These are phyloP conservation scores for Salix dunnii DNA, from an alignment of 345 rosid species.

Conservation along the genomic window DNA sequence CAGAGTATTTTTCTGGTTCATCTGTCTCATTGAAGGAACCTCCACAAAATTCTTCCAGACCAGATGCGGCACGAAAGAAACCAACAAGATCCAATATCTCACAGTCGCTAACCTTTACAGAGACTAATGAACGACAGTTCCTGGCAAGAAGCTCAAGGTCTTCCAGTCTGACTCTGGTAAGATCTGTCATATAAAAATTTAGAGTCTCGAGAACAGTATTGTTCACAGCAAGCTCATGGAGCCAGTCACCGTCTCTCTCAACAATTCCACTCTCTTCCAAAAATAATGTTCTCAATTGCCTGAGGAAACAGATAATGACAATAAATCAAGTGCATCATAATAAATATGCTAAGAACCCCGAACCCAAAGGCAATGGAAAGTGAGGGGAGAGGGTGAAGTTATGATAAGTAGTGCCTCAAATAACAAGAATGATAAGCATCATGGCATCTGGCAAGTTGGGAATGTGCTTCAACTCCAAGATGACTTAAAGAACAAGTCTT, in stretches of 20 bases:
- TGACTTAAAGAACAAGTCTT: neutral
- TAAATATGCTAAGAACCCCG: neutral
- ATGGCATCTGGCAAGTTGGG: neutral
- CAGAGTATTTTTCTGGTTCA: conserved; percentile 44
- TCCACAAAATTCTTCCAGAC: conserved; percentile 87
- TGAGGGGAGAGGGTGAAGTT: neutral
- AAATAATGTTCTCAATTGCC: conserved; percentile 68
- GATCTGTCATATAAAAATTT: conserved; percentile 81
- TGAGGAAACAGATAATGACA: conserved; percentile 26
- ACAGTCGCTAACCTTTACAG: conserved; percentile 70
- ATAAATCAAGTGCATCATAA: neutral
- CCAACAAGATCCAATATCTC: conserved; percentile 69
- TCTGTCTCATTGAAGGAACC: conserved; percentile 54
- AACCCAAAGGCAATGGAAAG: neutral
- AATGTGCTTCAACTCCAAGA: neutral
- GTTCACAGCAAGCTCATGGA: conserved; percentile 73
- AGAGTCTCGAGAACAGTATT: conserved; percentile 71
- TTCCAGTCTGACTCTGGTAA: conserved; percentile 39
- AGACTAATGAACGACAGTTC: conserved; percentile 60
- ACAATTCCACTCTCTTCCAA: conserved; percentile 73
- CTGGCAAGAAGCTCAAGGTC: conserved; percentile 80
- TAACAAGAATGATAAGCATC: neutral
- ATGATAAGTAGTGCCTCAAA: neutral
- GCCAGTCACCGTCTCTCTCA: conserved; percentile 82
- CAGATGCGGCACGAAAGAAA: conserved; percentile 62